phyloP scores from a whole-genome alignment of 805 yeast species.

The Pichia rugopelliculosa region DNA sequence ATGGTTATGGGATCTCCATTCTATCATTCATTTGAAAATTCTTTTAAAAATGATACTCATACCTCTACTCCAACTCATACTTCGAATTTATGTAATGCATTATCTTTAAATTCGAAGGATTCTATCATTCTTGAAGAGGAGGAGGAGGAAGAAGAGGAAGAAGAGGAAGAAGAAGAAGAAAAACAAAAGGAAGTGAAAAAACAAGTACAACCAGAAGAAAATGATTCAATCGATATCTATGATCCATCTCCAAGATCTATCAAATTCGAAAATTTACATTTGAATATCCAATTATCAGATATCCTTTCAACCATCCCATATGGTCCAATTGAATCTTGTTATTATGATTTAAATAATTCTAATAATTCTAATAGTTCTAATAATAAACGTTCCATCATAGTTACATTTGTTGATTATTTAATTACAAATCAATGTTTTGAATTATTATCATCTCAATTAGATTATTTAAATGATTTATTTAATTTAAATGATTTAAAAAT shows the following conservation, averaged over 20 bases:
- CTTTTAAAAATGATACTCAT: not conserved
- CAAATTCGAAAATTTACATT: slow-evolving; percentile 15
- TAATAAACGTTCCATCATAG: slow-evolving; percentile 1
- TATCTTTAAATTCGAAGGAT: too few relatives aligned
- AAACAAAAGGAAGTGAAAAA: too few relatives aligned
- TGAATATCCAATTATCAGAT: slow-evolving; percentile 15
- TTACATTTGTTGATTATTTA: slow-evolving; percentile 21
- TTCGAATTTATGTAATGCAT: too few relatives aligned
- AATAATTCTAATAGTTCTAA: not conserved
- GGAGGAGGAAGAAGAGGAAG: too few relatives aligned
- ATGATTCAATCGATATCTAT: not conserved
- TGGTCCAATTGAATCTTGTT: slow-evolving; percentile 59
- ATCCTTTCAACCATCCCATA: slow-evolving; percentile 38
- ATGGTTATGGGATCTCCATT: slow-evolving; percentile 55
- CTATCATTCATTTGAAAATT: slow-evolving; percentile 25
- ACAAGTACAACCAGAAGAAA: too few relatives aligned
- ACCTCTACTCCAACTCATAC: not conserved
- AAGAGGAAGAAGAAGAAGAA: too few relatives aligned
- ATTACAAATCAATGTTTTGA: slow-evolving; percentile 19
- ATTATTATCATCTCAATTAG: slow-evolving; percentile 11
- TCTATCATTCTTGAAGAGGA: too few relatives aligned
- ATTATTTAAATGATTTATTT: slow-evolving; percentile 22
- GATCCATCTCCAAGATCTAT: slow-evolving; percentile 16
- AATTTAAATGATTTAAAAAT: slow-evolving; percentile 34
- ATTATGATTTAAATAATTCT: slow-evolving; percentile 22